A percentile compares a stretch with the other conserved stretches of the same genome.
Conservation (phyloP, 257 asterid genomes). For the Gentiana straminea region DNA sequence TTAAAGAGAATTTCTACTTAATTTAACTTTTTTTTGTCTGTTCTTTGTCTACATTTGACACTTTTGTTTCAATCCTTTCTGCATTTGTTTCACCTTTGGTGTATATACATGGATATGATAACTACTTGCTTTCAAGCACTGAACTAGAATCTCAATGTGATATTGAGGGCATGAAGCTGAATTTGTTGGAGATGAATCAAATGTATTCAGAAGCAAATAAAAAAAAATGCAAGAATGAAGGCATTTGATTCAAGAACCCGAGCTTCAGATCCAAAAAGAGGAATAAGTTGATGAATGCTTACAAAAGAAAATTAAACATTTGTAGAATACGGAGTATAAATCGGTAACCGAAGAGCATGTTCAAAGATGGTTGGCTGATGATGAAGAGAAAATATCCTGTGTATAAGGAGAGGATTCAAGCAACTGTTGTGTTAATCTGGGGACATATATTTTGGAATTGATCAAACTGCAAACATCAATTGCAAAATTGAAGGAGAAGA, state of each 20-base stretch:
- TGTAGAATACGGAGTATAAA: conserved; percentile 32
- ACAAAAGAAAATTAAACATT: conserved; percentile 44
- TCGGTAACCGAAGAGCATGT: conserved; percentile 38
- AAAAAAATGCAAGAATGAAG: conserved; percentile 31
- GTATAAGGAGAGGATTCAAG: conserved; percentile 36
- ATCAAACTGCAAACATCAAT: conserved; percentile 27
- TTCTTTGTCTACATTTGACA: too few relatives aligned
- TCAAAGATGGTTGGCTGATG: conserved; percentile 19
- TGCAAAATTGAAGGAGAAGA: conserved; percentile 33
- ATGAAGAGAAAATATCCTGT: conserved; percentile 13
- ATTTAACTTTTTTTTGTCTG: too few relatives aligned
- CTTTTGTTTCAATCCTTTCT: too few relatives aligned
- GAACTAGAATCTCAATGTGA: conserved; percentile 86
- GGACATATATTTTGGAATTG: conserved; percentile 35
- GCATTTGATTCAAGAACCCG: conserved; percentile 45
- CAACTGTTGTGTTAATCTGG: too few relatives aligned
- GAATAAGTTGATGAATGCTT: conserved; percentile 30
- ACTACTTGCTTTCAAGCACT: conserved; percentile 58
- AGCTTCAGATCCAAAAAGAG: conserved; percentile 33
- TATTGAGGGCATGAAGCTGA: conserved; percentile 76
- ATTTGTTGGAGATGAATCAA: conserved; percentile 50
- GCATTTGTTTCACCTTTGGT: too few relatives aligned
- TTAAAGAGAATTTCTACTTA: too few relatives aligned
- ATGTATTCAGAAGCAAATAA: conserved; percentile 36
- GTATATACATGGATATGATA: too few relatives aligned